Conservation (phyloP, 768 basidiomycete species). For the Serendipita sp. region DNA sequence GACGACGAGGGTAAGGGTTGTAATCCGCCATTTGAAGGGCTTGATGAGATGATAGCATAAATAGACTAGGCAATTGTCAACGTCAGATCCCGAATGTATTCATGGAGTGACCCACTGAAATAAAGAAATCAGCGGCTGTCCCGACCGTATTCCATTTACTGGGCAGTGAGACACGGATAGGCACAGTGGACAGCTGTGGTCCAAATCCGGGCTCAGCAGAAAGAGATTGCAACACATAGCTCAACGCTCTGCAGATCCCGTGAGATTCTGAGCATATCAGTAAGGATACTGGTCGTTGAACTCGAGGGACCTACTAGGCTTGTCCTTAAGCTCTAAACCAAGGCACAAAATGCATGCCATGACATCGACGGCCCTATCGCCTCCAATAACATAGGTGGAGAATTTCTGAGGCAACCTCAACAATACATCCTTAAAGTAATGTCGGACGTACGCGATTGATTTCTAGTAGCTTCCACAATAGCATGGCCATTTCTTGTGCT, state of each 20-base stretch:
- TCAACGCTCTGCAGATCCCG: constrained; percentile 73
- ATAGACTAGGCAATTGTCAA: constrained; percentile 41
- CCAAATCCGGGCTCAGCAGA: constrained; percentile 76
- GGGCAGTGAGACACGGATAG: constrained; percentile 50
- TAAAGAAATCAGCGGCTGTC: constrained; percentile 70
- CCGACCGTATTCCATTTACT: constrained; percentile 63
- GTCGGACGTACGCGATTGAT: constrained; percentile 32
- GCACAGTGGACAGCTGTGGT: constrained; percentile 37
- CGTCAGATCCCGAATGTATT: not conserved
- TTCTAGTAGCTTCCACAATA: constrained; percentile 87
- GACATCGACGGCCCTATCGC: constrained; percentile 62
- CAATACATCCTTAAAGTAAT: constrained; percentile 6
- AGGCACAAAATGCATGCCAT: constrained; percentile 67
- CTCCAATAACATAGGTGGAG: constrained; percentile 61
- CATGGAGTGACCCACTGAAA: constrained; percentile 45
- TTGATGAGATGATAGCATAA: constrained; percentile 32
- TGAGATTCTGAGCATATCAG: constrained; percentile 55
- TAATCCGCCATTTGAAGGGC: not conserved
- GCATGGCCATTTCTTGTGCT: constrained; percentile 35
- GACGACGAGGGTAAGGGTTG: constrained; percentile 61
- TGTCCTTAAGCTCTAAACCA: constrained; percentile 81
- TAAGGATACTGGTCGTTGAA: not conserved
- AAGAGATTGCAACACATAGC: constrained; percentile 82
- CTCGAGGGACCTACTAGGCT: constrained; percentile 49
- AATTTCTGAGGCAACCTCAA: constrained; percentile 59